phyloP scores from a whole-genome alignment of 2,329 filamentous ascomycete genomes.

The Trichoderma hamatum region DNA sequence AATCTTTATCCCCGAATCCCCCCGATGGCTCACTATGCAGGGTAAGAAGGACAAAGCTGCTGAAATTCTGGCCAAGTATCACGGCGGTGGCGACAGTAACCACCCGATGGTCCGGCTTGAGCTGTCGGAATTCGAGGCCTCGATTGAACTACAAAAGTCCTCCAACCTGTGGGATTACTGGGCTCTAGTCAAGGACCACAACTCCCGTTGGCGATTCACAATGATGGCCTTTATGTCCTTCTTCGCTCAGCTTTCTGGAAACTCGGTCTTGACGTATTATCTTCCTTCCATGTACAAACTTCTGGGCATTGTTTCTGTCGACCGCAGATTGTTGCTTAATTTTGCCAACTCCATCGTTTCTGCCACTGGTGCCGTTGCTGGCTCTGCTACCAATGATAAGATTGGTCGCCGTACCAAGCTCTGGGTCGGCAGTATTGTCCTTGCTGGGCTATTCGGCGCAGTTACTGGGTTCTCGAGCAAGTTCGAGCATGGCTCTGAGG shows the following conservation, averaged over 20 bases:
- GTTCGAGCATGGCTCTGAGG: conserved; percentile 40
- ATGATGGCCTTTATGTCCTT: conserved; percentile 56
- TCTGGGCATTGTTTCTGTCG: conserved; percentile 57
- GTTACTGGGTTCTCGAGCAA: conserved; percentile 52
- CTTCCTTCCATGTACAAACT: conserved; percentile 56
- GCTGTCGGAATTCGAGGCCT: conserved; percentile 44
- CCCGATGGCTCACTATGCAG: conserved; percentile 46
- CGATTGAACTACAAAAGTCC: conserved; percentile 51
- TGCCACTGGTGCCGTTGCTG: conserved; percentile 45
- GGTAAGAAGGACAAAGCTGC: conserved; percentile 43
- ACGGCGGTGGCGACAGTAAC: conserved; percentile 39
- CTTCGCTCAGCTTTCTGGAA: conserved; percentile 58
- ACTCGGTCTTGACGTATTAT: conserved; percentile 55
- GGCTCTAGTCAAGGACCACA: conserved; percentile 53
- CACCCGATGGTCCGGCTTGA: conserved; percentile 46
- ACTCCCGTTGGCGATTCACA: conserved; percentile 53
- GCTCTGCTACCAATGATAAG: conserved; percentile 38
- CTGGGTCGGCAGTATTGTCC: conserved; percentile 54
- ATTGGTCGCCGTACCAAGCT: conserved; percentile 47
- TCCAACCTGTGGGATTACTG: conserved; percentile 52
- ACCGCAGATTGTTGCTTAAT: conserved; percentile 50
- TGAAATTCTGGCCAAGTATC: conserved; percentile 41
- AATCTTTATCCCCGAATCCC: conserved; percentile 47
- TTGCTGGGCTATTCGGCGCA: conserved; percentile 50
- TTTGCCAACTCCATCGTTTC: conserved; percentile 45